Conservation (phyloP, 106 monocot species). For the Dioscorea zingiberensis region DNA sequence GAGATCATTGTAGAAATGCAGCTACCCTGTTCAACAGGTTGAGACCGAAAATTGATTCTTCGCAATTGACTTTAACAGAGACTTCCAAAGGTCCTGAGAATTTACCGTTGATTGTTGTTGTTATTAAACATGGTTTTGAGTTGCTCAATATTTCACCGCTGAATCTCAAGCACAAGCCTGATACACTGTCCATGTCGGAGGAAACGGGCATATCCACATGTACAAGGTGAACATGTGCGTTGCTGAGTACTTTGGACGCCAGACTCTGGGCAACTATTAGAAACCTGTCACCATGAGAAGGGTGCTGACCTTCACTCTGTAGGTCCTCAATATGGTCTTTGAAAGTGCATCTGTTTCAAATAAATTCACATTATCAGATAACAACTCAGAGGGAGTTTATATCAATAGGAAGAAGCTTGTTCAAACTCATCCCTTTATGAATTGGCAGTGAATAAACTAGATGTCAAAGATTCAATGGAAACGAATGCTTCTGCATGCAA, state of each 20-base stretch:
- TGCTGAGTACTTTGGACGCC: constrained; percentile 75
- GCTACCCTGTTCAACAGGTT: constrained; percentile 80
- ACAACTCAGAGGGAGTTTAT: neutral
- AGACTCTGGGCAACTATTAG: constrained; percentile 45
- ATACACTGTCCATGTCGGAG: constrained; percentile 45
- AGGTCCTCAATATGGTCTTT: constrained; percentile 44
- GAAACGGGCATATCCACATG: constrained; percentile 81
- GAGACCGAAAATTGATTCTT: constrained; percentile 82
- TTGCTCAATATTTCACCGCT: constrained; percentile 67
- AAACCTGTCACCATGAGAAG: constrained; percentile 42
- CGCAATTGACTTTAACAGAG: constrained; percentile 80
- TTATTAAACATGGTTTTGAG: constrained; percentile 74
- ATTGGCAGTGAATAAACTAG: neutral
- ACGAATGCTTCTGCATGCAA: no score
- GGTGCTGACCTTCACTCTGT: constrained; percentile 13
- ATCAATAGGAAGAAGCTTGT: neutral
- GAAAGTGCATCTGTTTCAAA: constrained; percentile 59
- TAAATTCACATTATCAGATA: neutral
- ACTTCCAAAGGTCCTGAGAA: constrained; percentile 53
- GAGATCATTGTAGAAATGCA: constrained; percentile 43
- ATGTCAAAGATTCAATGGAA: no score
- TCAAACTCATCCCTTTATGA: neutral
- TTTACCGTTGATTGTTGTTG: constrained; percentile 52
- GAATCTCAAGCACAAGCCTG: constrained; percentile 75
- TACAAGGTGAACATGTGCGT: constrained; percentile 62